Evolutionary conservation across 768 basidiomycete genomes (phyloP).

Genomic region (Amanita pallidorosea): DNA sequence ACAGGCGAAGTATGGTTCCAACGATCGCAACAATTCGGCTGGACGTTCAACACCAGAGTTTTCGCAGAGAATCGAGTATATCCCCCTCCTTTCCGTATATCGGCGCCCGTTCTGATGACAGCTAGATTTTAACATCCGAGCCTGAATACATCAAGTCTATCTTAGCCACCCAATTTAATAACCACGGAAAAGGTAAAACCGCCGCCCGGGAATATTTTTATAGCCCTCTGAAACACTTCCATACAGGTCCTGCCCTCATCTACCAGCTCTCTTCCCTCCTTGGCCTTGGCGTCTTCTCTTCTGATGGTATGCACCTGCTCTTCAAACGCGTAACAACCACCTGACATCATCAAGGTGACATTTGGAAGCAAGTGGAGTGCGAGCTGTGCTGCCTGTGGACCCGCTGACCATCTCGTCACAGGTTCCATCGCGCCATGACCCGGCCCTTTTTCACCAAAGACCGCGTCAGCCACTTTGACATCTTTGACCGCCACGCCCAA

Average conservation of each 20-base stretch:
- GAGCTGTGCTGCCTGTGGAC: too few relatives aligned
- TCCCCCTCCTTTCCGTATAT: neutral
- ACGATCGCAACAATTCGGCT: constrained; percentile 19
- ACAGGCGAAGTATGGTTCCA: constrained; percentile 19
- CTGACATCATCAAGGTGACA: constrained; percentile 33
- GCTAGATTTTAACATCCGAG: constrained; percentile 29
- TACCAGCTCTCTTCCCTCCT: constrained; percentile 25
- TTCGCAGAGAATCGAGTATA: constrained; percentile 22
- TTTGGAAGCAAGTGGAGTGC: constrained; percentile 77
- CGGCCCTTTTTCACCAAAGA: constrained; percentile 63
- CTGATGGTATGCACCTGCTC: constrained; percentile 30
- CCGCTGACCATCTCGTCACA: constrained; percentile 10
- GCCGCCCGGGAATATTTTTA: neutral
- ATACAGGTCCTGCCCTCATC: constrained; percentile 14
- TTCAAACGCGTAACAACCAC: neutral
- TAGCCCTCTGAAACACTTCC: neutral
- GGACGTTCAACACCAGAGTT: constrained; percentile 18
- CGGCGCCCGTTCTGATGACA: neutral
- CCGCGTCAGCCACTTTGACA: constrained; percentile 50
- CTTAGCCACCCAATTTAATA: constrained; percentile 37
- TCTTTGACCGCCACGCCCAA: constrained; percentile 44
- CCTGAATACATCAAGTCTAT: constrained; percentile 41
- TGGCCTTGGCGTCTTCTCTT: constrained; percentile 50
- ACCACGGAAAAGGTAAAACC: constrained; percentile 30
- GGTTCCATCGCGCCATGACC: constrained; percentile 58